Base-by-base conservation (phyloP, 2,329 filamentous ascomycete genomes). In the Colletotrichum phormii region DNA sequence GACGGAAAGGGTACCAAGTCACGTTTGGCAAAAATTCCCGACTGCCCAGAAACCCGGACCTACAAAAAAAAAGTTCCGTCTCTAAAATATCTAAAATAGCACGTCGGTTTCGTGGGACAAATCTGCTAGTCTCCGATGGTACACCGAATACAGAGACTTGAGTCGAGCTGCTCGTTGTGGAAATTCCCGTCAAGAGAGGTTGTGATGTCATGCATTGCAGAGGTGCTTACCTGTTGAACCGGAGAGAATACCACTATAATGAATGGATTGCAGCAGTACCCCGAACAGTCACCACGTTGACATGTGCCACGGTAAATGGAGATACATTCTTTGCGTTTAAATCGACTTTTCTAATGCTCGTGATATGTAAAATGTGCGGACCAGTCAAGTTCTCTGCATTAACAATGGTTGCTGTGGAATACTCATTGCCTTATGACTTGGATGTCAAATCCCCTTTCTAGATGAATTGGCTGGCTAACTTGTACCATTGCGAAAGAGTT, bases 11-110 rank as follows among this genome's bases (percentile, higher is more conserved):
- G 35, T 29, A 33, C 42, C 33, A 61, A 61, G 66, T 73, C 71
- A 61, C 57, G 46, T 71, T 60, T 61, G 59, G 71, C 22, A 51
- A 73, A 73, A 73, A 65, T 64, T 57, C 49, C 71, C 71, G 71
- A 29, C 33, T 6, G 22, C 29, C 58, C 7, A 37, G 42, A 13
- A 70, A n/a, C 31, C 31, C 35, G 31, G 57, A 33, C 49, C 42
- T 22, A 55, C 26, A 29, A 31, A 7, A 46, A 72, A 13, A 37
- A 6, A 26, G 5, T 46, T 4, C 35, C n/a, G 31, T 18, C 46
- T 24, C 24, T 22, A 61, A 26, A 51, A 61, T 42, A 9, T n/a
- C 8, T 22, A 42, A 42, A 42, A 42, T 42, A 13, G 46, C 22
- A 12, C 8, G 54, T 26, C 22, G 60, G 31, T n/a, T 8, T 35